Evolutionary conservation across 1,284 basidiomycete genomes (phyloP), one percentile per base, ranked within the genome.

Genomic region (Inonotus hispidus): DNA sequence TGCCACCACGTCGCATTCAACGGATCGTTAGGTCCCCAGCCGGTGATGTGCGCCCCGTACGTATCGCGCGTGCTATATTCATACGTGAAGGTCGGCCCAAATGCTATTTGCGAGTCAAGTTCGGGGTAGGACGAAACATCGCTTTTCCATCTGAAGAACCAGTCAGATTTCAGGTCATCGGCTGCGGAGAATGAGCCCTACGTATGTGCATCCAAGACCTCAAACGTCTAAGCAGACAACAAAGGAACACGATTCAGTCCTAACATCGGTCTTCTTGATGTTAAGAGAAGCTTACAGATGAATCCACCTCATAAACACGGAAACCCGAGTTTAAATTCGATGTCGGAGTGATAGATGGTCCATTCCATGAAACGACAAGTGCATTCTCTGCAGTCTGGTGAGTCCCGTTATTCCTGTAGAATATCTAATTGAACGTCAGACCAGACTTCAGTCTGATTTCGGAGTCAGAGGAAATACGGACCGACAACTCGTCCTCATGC

Each of bases 1-100:
- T 91, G 88, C 89, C 90, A 92, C 84, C 88, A 93, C 6, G 90
- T 91, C 16, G 87, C 88, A 66, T 93, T 93, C 58, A 93, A 72
- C 0, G 90, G 90, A 63, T 89, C 88, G 53, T 78, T 76, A 4
- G 71, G 68, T 6, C 80, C 79, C 91, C 91, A 93, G 21, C 74
- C 75, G 0, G 76, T 68, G 56, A 92, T 82, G 63, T 75, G 82
- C 45, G 69, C 70, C 32, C 87, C 88, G 62, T 91, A 93, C 0
- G 85, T 76, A 49, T 82, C 75, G 39, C 91, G 82, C 7, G 89
- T 85, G 65, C 76, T 86, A 71, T 93, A 92, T 71, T 92, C 88
- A 65, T 84, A 83, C 32, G 74, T 70, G 68, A 80, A 93, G 0
- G 82, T 79, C 3, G 90, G 90, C 6, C 90, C 90, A 38, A 50